These are phyloP conservation scores for Cladosporium sphaerospermum DNA, from an alignment of 2,329 filamentous ascomycete genomes.

Conservation along the genomic window DNA sequence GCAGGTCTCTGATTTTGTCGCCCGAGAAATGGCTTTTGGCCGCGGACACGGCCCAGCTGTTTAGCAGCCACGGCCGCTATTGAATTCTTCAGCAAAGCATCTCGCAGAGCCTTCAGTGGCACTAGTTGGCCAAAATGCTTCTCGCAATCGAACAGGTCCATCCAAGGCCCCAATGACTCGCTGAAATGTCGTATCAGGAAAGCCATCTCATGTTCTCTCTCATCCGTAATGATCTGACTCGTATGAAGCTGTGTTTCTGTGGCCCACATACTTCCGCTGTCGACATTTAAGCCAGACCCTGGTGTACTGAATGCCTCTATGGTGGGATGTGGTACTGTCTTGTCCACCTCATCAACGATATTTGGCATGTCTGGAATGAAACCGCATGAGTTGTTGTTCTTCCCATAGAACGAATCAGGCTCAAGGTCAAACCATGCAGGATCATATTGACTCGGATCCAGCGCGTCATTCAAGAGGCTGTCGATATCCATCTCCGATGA, in stretches of 20 bases:
- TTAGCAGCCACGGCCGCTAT: slow-evolving; percentile 58
- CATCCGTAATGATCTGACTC: slow-evolving; percentile 29
- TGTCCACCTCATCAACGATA: slow-evolving; percentile 30
- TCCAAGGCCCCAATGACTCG: slow-evolving; percentile 54
- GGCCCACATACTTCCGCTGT: slow-evolving; percentile 21
- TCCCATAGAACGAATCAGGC: slow-evolving; percentile 25
- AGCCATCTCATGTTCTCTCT: slow-evolving; percentile 50
- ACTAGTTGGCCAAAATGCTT: slow-evolving; percentile 57
- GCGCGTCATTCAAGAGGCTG: slow-evolving; percentile 6
- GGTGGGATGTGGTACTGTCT: slow-evolving; percentile 1
- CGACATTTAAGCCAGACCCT: not conserved
- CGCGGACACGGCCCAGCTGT: slow-evolving; percentile 51
- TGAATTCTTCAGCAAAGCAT: slow-evolving; percentile 47
- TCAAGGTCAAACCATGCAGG: slow-evolving; percentile 29
- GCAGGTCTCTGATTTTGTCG: slow-evolving; percentile 44
- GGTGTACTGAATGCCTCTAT: slow-evolving; percentile 8
- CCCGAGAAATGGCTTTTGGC: slow-evolving; percentile 45
- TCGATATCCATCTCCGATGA: slow-evolving; percentile 10
- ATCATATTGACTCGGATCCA: slow-evolving; percentile 21
- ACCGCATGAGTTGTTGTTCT: slow-evolving; percentile 27
- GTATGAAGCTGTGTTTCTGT: slow-evolving; percentile 27
- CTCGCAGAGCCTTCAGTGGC: slow-evolving; percentile 49
- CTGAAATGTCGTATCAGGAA: slow-evolving; percentile 56
- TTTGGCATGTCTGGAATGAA: slow-evolving; percentile 27
- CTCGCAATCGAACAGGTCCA: slow-evolving; percentile 50